These are phyloP conservation scores for Saccharomycopsis schoenii DNA, from an alignment of 805 yeast species.

Conservation along the genomic window DNA sequence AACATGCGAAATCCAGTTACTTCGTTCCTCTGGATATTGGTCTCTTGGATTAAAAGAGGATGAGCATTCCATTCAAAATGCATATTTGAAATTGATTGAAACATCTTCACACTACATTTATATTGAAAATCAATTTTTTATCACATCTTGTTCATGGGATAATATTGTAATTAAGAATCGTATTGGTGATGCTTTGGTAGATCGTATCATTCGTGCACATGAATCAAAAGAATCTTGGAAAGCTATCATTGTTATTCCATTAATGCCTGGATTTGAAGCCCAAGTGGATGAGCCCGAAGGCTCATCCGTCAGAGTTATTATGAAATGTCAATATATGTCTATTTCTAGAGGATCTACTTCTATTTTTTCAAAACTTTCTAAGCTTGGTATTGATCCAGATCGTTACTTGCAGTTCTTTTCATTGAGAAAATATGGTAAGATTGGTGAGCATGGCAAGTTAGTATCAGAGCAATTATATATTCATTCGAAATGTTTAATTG, in stretches of 20 bases:
- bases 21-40: conserved; percentile 90
- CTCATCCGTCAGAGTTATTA: conserved; percentile 86
- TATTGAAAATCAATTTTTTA: conserved; percentile 91
- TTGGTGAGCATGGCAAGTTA: conserved; percentile 63
- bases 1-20: conserved; percentile 82
- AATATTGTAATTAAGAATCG: conserved; percentile 78
- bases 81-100: conserved; percentile 83
- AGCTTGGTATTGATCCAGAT: conserved; percentile 77
- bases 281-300: conserved; percentile 92
- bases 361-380: conserved; percentile 71
- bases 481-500: conserved; percentile 87
- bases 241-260: conserved; percentile 83
- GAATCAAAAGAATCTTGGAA: conserved; percentile 72
- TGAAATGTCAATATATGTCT: conserved; percentile 93
- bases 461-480: conserved; percentile 89
- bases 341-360: conserved; percentile 85
- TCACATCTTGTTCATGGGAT: conserved; percentile 80
- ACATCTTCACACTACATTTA: conserved; percentile 88
- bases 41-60: conserved; percentile 78
- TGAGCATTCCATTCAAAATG: conserved; percentile 87
- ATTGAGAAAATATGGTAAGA: conserved; percentile 88
- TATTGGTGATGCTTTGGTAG: conserved; percentile 96
- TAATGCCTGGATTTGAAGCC: conserved; percentile 96
- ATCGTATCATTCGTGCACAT: conserved; percentile 84
- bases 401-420: conserved; percentile 89